These are phyloP conservation scores for Pythium sukuiense DNA, from an alignment of 352 stramenopile species.

Conservation along the genomic window DNA sequence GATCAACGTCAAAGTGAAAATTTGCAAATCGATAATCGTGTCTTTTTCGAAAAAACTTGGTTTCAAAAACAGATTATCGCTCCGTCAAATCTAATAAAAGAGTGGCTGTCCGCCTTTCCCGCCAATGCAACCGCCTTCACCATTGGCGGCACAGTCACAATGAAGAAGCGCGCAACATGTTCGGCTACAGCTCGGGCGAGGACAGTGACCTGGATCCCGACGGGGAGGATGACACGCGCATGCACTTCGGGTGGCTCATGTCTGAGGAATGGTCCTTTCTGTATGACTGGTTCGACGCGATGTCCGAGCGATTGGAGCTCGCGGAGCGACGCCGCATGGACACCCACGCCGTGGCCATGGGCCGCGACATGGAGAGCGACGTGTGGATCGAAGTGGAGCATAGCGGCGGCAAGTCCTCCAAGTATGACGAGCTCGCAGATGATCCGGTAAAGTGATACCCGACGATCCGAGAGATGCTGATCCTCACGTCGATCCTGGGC, in stretches of 20 bases:
- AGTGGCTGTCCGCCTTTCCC: no score
- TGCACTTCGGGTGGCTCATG: background rate
- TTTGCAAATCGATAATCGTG: no score
- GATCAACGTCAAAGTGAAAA: no score
- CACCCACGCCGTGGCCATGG: background rate
- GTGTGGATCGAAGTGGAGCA: conserved; percentile 18
- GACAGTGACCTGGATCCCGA: background rate
- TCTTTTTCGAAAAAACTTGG: no score
- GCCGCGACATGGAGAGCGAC: conserved; percentile 10
- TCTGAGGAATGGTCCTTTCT: conserved; percentile 6
- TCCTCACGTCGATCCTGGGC: conserved; percentile 10
- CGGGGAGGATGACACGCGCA: background rate
- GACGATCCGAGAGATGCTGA: conserved; percentile 6
- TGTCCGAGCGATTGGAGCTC: background rate
- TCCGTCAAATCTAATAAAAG: no score
- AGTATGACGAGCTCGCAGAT: conserved; percentile 4
- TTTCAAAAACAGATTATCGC: background rate
- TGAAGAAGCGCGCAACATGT: background rate
- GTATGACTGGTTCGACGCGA: conserved; percentile 13
- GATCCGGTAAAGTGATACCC: conserved; percentile 2
- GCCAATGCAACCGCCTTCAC: background rate
- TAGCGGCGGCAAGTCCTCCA: background rate
- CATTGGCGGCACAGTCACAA: background rate
- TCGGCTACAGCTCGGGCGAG: conserved; percentile 7
- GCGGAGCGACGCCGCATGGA: conserved; percentile 11